phyloP scores from a whole-genome alignment of 169 alveolate genomes.

The Blepharisma undulans region DNA sequence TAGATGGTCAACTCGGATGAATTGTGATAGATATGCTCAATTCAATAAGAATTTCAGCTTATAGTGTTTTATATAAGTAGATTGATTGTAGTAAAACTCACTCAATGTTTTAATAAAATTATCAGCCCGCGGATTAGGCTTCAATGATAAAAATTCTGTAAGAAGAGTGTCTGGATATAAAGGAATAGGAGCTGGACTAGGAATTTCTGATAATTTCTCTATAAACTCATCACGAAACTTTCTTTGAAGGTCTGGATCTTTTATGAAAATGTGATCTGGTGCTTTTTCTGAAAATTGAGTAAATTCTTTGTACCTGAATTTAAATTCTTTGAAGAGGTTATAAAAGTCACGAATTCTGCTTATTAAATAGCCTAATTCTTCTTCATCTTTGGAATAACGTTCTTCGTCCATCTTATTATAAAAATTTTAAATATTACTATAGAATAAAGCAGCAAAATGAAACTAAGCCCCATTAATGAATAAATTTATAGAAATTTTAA shows the following conservation, averaged over 20 bases:
- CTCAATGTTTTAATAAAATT: not conserved
- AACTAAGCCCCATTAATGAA: too few relatives aligned
- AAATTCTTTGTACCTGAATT: not conserved
- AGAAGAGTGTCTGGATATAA: constrained; percentile 25
- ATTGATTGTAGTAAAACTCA: not conserved
- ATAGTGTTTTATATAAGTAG: not conserved
- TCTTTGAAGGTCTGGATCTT: constrained; percentile 10
- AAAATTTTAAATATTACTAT: too few relatives aligned
- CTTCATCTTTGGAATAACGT: not conserved
- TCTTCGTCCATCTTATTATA: constrained; percentile 25
- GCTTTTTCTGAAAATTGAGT: not conserved
- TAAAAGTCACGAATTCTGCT: not conserved
- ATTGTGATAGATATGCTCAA: not conserved
- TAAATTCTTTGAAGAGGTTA: not conserved
- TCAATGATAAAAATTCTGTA: not conserved
- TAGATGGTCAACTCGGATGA: not conserved
- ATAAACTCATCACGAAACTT: constrained; percentile 26
- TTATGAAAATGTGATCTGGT: not conserved
- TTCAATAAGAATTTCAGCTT: constrained; percentile 13
- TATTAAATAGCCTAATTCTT: not conserved
- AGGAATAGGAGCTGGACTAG: constrained; percentile 1
- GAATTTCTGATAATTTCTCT: not conserved
- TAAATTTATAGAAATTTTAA: too few relatives aligned
- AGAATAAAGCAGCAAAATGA: too few relatives aligned
- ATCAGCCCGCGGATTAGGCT: not conserved